These are phyloP conservation scores for Solanum rostratum DNA, from an alignment of 257 asterid species.

Conservation along the genomic window DNA sequence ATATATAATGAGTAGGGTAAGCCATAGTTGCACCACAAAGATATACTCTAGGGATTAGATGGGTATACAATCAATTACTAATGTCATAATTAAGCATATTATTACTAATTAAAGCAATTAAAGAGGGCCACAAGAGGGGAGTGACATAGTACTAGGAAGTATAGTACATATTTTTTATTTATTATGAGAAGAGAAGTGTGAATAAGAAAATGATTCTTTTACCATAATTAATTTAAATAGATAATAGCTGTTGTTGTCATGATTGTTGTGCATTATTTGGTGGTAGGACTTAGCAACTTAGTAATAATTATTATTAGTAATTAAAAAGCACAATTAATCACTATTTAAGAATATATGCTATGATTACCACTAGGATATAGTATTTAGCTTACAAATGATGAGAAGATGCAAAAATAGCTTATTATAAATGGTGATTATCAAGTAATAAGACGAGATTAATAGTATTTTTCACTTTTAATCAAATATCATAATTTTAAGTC, in stretches of 20 bases:
- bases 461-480: neutral
- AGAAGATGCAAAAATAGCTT: neutral
- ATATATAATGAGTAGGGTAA: neutral
- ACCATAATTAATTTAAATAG: neutral
- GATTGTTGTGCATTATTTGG: neutral
- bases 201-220: neutral
- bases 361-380: neutral
- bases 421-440: neutral
- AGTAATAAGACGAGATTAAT: neutral
- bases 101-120: neutral
- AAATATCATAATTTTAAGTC: neutral
- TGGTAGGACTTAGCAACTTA: neutral
- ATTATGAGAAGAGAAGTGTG: neutral
- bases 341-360: conserved; percentile 6
- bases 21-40: neutral
- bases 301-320: neutral
- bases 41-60: neutral
- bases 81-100: neutral
- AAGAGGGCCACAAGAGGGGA: neutral
- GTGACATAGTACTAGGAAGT: neutral
- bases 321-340: neutral
- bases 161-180: neutral
- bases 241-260: neutral
- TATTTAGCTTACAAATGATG: neutral
- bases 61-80: neutral